phyloP scores from a whole-genome alignment of 768 basidiomycete species.

The Kwoniella dendrophila region DNA sequence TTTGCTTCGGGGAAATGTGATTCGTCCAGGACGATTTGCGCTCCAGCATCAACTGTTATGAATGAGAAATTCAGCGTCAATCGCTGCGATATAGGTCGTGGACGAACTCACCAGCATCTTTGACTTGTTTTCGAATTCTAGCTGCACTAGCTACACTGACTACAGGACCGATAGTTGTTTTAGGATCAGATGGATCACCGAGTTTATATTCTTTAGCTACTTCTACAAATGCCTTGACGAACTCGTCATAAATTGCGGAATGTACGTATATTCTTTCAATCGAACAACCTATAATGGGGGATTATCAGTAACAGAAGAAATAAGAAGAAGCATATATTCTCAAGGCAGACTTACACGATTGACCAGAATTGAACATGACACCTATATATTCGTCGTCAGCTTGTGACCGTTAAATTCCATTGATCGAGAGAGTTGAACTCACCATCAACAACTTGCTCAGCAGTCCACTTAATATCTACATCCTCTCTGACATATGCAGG shows the following conservation, averaged over 20 bases:
- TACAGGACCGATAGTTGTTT: constrained; percentile 87
- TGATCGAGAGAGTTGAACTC: constrained; percentile 24
- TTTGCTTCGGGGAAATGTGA: constrained; percentile 67
- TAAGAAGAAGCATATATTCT: background rate
- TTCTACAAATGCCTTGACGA: constrained; percentile 73
- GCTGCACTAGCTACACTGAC: constrained; percentile 83
- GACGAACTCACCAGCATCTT: constrained; percentile 69
- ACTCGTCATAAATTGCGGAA: constrained; percentile 74
- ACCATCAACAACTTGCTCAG: constrained; percentile 89
- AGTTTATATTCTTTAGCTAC: constrained; percentile 80
- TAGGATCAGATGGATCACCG: constrained; percentile 75
- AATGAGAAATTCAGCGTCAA: background rate
- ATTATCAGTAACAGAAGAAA: background rate
- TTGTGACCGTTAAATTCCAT: background rate
- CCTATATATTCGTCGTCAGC: constrained; percentile 59
- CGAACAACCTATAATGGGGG: constrained; percentile 61
- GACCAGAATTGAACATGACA: constrained; percentile 95
- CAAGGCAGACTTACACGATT: constrained; percentile 66
- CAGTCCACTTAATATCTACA: constrained; percentile 79
- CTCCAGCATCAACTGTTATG: constrained; percentile 70
- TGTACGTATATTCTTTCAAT: constrained; percentile 97
- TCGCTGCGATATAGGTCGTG: background rate
- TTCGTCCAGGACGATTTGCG: constrained; percentile 72
- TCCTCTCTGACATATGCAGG: constrained; percentile 92
- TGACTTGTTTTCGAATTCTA: constrained; percentile 80